These are phyloP conservation scores for Camillea tinctor DNA, from an alignment of 2,329 filamentous ascomycete genomes.

Conservation along the genomic window DNA sequence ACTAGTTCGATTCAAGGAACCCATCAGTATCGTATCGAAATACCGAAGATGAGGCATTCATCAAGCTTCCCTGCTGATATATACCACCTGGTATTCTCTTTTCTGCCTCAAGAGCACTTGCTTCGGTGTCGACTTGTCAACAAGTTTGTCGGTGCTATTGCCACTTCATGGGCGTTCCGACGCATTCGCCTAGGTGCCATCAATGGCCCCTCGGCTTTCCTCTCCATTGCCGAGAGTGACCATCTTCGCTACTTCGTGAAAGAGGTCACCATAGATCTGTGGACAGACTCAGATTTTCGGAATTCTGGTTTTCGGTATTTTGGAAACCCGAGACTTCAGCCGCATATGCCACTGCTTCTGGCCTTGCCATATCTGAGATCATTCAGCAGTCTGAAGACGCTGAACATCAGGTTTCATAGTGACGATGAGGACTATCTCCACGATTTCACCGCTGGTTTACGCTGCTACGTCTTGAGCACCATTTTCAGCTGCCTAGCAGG, in stretches of 20 bases:
- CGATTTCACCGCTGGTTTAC: not conserved
- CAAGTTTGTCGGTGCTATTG: conserved; percentile 1
- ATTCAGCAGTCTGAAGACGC: not conserved
- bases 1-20: no score
- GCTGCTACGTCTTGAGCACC: not conserved
- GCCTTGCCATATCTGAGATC: conserved; percentile 3
- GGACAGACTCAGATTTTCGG: conserved; percentile 1
- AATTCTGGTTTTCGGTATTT: not conserved
- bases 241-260: conserved; percentile 2
- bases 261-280: conserved; percentile 7
- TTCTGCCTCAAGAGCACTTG: not conserved
- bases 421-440: not conserved
- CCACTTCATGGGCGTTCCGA: conserved; percentile 4
- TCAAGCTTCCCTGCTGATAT: not conserved
- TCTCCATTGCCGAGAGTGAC: conserved; percentile 2
- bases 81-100: not conserved
- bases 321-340: not conserved
- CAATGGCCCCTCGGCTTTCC: not conserved
- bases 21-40: not conserved
- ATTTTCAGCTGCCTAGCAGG: conserved; percentile 4
- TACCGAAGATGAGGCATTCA: not conserved
- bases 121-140: conserved; percentile 3
- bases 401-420: conserved; percentile 3
- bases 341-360: not conserved
- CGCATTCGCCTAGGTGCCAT: conserved; percentile 1